Evolutionary conservation across 257 asterid genomes (phyloP), one percentile per base, ranked within the genome.

Genomic region (Solanum bulbocastanum): DNA sequence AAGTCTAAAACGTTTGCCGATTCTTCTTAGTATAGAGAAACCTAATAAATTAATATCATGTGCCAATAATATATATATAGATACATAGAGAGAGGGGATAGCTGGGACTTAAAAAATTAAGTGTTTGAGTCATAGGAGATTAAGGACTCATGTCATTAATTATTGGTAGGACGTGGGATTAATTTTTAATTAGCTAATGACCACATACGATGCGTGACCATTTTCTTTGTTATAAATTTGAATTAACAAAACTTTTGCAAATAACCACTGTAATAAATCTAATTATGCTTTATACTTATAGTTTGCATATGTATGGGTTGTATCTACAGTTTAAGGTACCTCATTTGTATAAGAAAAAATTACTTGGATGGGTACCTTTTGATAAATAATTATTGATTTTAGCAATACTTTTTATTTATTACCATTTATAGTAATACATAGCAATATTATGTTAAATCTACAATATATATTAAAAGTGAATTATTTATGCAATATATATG

Each of bases 241-340:
- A 22, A 39, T 37, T 37, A 75, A 10, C 20, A 0, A 25, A 46
- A 46, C 56, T 46, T 46, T 46, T 13, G 18, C 56, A 46, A 46
- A 46, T 46, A 46, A 0, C 18, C 56, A 46, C 0, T 0, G 0
- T 14, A 46, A 46, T 46, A 13, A 14, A 46, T 2, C 14, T 46
- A 46, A 46, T 46, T 46, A 46, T 6, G 7, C 20, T 13, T 0
- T 7, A 46, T 14, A 46, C 0, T 1, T 46, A 46, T 46, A 46
- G 7, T 46, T 46, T 46, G 7, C 56, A 46, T 46, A 46, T 13
- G 13, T 46, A 46, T 1, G 18, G 56, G 56, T 46, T 46, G 56
- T 46, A 44, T 0, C 18, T 46, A 46, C 7, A 13, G 56, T 46
- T 46, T 46, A 46, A 46, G 18, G 0, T 46, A 46, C 18, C 18